Evolutionary conservation across 371 early-diverging fungal genomes (phyloP).

Genomic region (Mucor mucedo): DNA sequence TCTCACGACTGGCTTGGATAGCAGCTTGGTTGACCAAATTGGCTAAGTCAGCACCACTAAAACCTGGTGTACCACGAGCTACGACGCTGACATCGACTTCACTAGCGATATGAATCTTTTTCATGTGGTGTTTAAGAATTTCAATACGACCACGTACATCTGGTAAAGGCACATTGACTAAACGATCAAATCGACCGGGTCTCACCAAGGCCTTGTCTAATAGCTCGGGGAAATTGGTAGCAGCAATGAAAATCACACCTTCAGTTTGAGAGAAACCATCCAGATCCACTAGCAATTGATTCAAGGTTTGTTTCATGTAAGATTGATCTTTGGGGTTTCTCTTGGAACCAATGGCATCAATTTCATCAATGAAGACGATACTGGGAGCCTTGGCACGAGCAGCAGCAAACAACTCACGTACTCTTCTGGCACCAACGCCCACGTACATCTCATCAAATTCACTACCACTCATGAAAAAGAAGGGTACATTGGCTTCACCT

Average conservation of each 20-base stretch:
- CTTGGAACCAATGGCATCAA: constrained; percentile 98
- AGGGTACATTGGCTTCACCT: constrained; percentile 95
- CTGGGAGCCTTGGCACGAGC: constrained; percentile 96
- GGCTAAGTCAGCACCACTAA: constrained; percentile 97
- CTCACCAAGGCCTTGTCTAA: constrained; percentile 97
- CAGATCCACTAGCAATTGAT: constrained; percentile 94
- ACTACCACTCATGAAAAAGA: constrained; percentile 96
- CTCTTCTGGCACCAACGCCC: constrained; percentile 95
- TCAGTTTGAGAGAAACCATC: constrained; percentile 95
- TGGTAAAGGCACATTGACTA: constrained; percentile 95
- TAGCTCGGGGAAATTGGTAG: constrained; percentile 99
- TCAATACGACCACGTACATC: constrained; percentile 95
- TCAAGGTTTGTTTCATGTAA: constrained; percentile 95
- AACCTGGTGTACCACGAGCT: constrained; percentile 97
- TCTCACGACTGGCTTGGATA: constrained; percentile 88
- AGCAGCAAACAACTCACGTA: constrained; percentile 84
- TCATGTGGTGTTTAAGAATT: constrained; percentile 91
- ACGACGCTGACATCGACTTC: constrained; percentile 83
- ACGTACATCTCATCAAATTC: constrained; percentile 99
- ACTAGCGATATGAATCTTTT: constrained; percentile 65
- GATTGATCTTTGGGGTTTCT: constrained; percentile 93
- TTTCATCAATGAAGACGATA: constrained; percentile 99
- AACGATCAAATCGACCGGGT: constrained; percentile 98
- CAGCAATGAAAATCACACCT: constrained; percentile 97
- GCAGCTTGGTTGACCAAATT: constrained; percentile 96